phyloP scores from a whole-genome alignment of 2,329 filamentous ascomycete species.

The Diaporthe velutina region DNA sequence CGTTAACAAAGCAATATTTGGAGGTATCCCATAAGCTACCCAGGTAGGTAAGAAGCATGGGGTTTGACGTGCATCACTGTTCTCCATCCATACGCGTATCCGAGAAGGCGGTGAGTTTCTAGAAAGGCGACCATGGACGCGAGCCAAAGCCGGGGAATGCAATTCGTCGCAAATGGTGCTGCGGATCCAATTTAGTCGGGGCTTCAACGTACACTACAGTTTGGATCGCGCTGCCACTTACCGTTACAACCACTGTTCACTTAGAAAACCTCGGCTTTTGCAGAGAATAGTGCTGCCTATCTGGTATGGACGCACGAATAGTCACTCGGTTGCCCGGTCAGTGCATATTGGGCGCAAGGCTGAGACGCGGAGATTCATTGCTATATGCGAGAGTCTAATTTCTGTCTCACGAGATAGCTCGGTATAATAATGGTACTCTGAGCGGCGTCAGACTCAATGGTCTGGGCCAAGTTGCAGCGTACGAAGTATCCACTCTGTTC shows the following conservation, averaged over 20 bases:
- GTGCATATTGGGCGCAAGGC: neutral
- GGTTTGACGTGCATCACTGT: neutral
- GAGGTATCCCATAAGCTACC: neutral
- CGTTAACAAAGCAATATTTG: neutral
- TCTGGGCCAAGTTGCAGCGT: neutral
- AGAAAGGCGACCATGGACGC: neutral
- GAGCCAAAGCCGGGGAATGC: neutral
- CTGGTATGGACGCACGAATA: neutral
- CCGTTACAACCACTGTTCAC: neutral
- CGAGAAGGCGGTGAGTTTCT: conserved; percentile 3
- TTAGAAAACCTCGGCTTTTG: too few species aligned
- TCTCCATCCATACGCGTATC: neutral
- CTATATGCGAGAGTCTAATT: neutral
- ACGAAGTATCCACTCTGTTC: neutral
- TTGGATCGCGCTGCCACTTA: too few species aligned
- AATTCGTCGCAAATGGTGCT: neutral
- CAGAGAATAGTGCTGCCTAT: neutral
- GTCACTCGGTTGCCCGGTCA: neutral
- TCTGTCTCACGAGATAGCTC: neutral
- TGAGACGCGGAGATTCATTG: neutral
- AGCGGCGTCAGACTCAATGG: neutral
- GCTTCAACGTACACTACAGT: neutral
- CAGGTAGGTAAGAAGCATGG: neutral
- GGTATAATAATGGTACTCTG: neutral
- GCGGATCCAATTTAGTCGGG: neutral